Conservation (phyloP, 2,329 filamentous ascomycete genomes). For the Venturia effusa region DNA sequence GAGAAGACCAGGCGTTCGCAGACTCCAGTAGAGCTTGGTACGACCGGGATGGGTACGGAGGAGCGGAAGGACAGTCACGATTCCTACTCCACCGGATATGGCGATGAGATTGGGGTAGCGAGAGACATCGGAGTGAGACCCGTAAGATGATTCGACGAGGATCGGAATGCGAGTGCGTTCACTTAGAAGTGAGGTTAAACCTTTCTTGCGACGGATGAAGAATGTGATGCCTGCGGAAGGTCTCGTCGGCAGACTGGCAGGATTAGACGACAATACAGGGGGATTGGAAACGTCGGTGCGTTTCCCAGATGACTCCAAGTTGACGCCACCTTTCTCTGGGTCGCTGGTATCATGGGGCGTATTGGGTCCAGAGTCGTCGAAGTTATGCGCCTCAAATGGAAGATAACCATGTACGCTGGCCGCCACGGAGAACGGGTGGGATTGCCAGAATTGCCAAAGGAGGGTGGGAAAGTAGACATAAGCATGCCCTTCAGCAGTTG, state of each 20-base stretch:
- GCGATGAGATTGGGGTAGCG: slow-evolving; percentile 23
- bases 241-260: not conserved
- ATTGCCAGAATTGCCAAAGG: slow-evolving; percentile 32
- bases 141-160: slow-evolving; percentile 32
- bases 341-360: not conserved
- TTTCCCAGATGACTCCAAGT: not conserved
- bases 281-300: not conserved
- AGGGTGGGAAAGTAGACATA: slow-evolving; percentile 40
- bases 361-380: not conserved
- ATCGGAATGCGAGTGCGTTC: slow-evolving; percentile 19
- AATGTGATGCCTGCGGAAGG: slow-evolving; percentile 22
- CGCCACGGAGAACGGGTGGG: slow-evolving; percentile 37
- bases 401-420: slow-evolving; percentile 8
- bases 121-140: slow-evolving; percentile 1
- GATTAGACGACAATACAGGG: not conserved
- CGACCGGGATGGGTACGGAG: slow-evolving; percentile 21
- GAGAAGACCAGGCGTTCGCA: slow-evolving; percentile 18
- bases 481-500: slow-evolving; percentile 27
- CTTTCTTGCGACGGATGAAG: slow-evolving; percentile 28
- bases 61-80: slow-evolving; percentile 33
- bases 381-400: not conserved
- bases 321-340: not conserved
- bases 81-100: slow-evolving; percentile 39
- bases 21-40: slow-evolving; percentile 28
- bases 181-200: slow-evolving; percentile 35